Evolutionary conservation across 129 eudicot species (phyloP).

Genomic region (Deinandra increscens): DNA sequence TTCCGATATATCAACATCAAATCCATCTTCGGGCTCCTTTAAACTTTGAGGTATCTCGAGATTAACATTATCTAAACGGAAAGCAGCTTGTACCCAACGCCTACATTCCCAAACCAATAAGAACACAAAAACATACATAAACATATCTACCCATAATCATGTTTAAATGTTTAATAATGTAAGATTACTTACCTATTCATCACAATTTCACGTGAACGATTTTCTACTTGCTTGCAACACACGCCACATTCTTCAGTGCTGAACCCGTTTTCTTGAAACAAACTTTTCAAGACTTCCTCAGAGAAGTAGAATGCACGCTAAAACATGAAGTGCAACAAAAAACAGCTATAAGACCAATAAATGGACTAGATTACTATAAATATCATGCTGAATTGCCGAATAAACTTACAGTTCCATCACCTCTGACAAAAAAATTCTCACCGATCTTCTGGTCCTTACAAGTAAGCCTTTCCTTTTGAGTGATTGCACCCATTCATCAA

Average conservation of each 20-base stretch:
- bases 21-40: slow-evolving; percentile 33
- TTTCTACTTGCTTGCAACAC: slow-evolving; percentile 97
- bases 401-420: slow-evolving; percentile 94
- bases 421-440: slow-evolving; percentile 93
- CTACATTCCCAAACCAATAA: slow-evolving; percentile 37
- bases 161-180: neutral
- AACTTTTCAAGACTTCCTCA: slow-evolving; percentile 60
- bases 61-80: slow-evolving; percentile 27
- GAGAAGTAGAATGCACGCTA: slow-evolving; percentile 97
- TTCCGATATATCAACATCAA: slow-evolving; percentile 74
- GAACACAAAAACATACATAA: neutral
- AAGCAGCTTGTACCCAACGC: slow-evolving; percentile 98
- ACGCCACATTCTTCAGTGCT: slow-evolving; percentile 58
- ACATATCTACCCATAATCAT: neutral
- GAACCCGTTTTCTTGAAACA: slow-evolving; percentile 73
- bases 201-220: slow-evolving; percentile 77
- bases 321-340: slow-evolving; percentile 5
- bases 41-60: slow-evolving; percentile 23
- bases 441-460: slow-evolving; percentile 94
- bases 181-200: slow-evolving; percentile 77
- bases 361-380: neutral
- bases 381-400: slow-evolving; percentile 1
- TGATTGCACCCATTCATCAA: slow-evolving; percentile 14
- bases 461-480: slow-evolving; percentile 67
- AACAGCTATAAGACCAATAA: neutral